These are phyloP conservation scores for Eucalyptus sideroxylon DNA, from an alignment of 345 rosid genomes.

Conservation along the genomic window DNA sequence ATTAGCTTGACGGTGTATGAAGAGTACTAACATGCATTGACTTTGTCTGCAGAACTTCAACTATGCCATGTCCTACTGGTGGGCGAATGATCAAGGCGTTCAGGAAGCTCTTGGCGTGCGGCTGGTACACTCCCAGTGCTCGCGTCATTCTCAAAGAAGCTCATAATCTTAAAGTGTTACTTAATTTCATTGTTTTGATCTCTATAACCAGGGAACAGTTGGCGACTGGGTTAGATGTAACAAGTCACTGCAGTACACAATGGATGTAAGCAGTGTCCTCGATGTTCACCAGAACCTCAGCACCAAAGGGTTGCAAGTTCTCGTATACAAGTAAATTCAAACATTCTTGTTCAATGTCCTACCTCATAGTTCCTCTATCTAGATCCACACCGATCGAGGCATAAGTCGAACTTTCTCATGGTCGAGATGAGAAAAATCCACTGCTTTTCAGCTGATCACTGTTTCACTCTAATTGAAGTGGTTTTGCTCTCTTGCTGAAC, in stretches of 20 bases:
- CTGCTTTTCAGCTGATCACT: not conserved
- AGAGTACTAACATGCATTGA: not conserved
- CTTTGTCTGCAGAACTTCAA: slow-evolving; percentile 2
- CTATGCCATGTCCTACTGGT: slow-evolving; percentile 4
- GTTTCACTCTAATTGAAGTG: not conserved
- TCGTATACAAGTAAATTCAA: slow-evolving; percentile 5
- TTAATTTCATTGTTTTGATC: not conserved
- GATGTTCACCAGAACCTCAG: slow-evolving; percentile 7
- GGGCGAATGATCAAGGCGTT: slow-evolving; percentile 10
- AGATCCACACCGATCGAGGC: not conserved
- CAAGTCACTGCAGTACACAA: slow-evolving; percentile 2
- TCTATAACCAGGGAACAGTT: slow-evolving; percentile 2
- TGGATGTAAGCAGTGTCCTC: slow-evolving; percentile 6
- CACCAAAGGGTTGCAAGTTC: not conserved
- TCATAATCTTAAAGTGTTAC: not conserved
- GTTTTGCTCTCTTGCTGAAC: not conserved
- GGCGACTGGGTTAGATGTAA: slow-evolving; percentile 15
- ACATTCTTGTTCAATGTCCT: not conserved
- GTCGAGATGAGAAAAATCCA: not conserved
- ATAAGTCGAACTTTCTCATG: not conserved
- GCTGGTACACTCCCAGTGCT: not conserved
- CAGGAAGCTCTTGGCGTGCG: slow-evolving; percentile 19
- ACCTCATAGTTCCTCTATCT: not conserved
- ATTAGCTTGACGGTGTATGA: not conserved
- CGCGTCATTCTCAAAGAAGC: not conserved